Evolutionary conservation across 345 rosid genomes (phyloP), one percentile per base, ranked within the genome.

Genomic region (Psidium guajava): DNA sequence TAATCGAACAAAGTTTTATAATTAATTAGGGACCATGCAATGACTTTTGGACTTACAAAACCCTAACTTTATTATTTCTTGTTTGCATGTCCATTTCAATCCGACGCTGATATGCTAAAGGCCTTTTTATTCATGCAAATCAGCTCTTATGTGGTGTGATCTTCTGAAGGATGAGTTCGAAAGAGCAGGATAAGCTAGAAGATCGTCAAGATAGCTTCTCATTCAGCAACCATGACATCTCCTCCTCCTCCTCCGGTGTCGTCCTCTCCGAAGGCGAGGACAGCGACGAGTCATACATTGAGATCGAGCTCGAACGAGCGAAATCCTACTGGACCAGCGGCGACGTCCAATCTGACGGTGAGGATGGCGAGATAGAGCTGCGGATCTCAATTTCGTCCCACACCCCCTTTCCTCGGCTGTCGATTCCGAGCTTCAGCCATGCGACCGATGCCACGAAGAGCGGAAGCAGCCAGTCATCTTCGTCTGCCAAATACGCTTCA

Each of bases 351-450:
- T 56, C 40, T 21, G 86, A 61, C 61, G 59, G 81, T 13, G 75
- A 81, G 54, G 83, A 85, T 10, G 61, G 82, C 15, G 57, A 81
- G 57, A 22, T 85, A 81, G 88, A 88, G 87, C 85, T 88, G 12
- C 90, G 90, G 11, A 82, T 88, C 58, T 91, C 91, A 3, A 88
- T 91, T 54, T 88, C 93, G 5, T 89, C 90, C 28, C 53, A 83
- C 13, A 74, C 28, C 64, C 84, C 87, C 6, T 86, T 86, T 36
- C 84, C 85, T 2, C 54, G 59, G 51, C 28, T 32, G 22, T 8
- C 54, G 55, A 40, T 49, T 7, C 28, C 36, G n/a, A 27, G 83
- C 57, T 82, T 82, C n/a, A 27, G 57, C 57, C 44, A 1, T 1
- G 49, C 10, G 24, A 25, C 0, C 44, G 55, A 82, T 27, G 53